phyloP scores from a whole-genome alignment of 192 early-diverging fungal species.

The Spizellomyces punctatus region DNA sequence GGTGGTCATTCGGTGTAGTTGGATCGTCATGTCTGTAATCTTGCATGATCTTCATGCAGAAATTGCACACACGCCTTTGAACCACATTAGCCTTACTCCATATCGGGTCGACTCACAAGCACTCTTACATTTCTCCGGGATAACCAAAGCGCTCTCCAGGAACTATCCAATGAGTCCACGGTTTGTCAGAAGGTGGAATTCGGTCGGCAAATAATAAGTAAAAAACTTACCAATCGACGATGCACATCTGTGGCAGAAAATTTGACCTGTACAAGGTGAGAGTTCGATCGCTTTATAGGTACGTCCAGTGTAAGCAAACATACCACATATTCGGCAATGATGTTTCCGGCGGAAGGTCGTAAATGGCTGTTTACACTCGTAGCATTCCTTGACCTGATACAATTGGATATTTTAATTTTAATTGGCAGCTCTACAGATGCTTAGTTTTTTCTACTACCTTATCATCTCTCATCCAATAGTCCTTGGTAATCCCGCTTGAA shows the following conservation, averaged over 20 bases:
- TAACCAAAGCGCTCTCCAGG: slow-evolving; percentile 68
- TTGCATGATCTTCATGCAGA: slow-evolving; percentile 59
- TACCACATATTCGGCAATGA: slow-evolving; percentile 81
- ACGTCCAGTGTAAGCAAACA: slow-evolving; percentile 25
- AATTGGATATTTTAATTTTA: background rate
- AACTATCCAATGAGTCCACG: slow-evolving; percentile 30
- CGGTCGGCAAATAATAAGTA: too few species aligned
- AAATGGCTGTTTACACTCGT: slow-evolving; percentile 76
- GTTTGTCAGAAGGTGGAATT: too few species aligned
- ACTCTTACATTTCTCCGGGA: slow-evolving; percentile 53
- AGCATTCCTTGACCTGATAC: slow-evolving; percentile 65
- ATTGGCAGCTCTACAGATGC: background rate
- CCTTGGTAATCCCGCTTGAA: slow-evolving; percentile 41
- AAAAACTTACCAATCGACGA: slow-evolving; percentile 45
- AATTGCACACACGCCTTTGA: slow-evolving; percentile 60
- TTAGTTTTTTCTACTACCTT: slow-evolving; percentile 36
- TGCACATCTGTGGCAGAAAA: slow-evolving; percentile 77
- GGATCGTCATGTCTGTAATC: slow-evolving; percentile 48
- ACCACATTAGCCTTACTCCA: too few species aligned
- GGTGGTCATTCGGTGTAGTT: background rate
- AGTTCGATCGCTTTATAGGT: background rate
- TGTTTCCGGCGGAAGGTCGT: slow-evolving; percentile 71
- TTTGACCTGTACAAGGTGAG: slow-evolving; percentile 52
- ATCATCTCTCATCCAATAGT: slow-evolving; percentile 87
- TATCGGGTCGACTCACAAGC: too few species aligned